phyloP scores from a whole-genome alignment of 2,329 filamentous ascomycete genomes.

The Ophiocordyceps robertsii region DNA sequence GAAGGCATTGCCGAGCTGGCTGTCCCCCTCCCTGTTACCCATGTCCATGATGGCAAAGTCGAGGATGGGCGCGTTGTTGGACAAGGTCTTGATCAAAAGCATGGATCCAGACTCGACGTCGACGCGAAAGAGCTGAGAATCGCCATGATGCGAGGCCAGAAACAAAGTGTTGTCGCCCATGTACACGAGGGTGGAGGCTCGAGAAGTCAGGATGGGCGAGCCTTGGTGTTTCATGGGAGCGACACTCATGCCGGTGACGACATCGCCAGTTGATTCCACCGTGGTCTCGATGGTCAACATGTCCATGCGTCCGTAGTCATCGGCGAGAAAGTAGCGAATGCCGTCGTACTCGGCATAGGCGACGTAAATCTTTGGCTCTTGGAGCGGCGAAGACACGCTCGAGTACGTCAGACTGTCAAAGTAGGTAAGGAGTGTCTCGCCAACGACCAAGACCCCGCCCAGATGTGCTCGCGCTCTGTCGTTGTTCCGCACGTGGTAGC shows the following conservation, averaged over 20 bases:
- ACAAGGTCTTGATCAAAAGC: slow-evolving; percentile 52
- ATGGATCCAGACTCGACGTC: slow-evolving; percentile 31
- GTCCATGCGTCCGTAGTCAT: slow-evolving; percentile 80
- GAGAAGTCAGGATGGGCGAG: slow-evolving; percentile 39
- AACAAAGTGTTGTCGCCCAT: slow-evolving; percentile 63
- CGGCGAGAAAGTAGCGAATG: slow-evolving; percentile 73
- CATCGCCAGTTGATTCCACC: slow-evolving; percentile 48
- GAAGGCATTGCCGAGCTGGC: slow-evolving; percentile 68
- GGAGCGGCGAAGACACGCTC: slow-evolving; percentile 48
- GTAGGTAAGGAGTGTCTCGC: slow-evolving; percentile 73
- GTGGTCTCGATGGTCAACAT: slow-evolving; percentile 65
- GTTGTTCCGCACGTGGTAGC: slow-evolving; percentile 45
- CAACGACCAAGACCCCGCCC: slow-evolving; percentile 61
- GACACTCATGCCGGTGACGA: slow-evolving; percentile 62
- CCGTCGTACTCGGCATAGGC: slow-evolving; percentile 79
- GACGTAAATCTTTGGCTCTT: slow-evolving; percentile 75
- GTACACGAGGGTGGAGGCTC: slow-evolving; percentile 68
- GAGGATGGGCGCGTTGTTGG: slow-evolving; percentile 79
- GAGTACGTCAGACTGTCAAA: slow-evolving; percentile 65
- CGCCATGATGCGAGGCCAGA: slow-evolving; percentile 82
- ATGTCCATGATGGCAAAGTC: slow-evolving; percentile 97
- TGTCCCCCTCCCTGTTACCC: slow-evolving; percentile 69
- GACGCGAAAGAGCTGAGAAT: slow-evolving; percentile 68
- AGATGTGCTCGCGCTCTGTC: slow-evolving; percentile 40
- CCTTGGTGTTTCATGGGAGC: slow-evolving; percentile 23